These are phyloP conservation scores for Sugiyamaella marilandica DNA, from an alignment of 805 yeast species.

Conservation along the genomic window DNA sequence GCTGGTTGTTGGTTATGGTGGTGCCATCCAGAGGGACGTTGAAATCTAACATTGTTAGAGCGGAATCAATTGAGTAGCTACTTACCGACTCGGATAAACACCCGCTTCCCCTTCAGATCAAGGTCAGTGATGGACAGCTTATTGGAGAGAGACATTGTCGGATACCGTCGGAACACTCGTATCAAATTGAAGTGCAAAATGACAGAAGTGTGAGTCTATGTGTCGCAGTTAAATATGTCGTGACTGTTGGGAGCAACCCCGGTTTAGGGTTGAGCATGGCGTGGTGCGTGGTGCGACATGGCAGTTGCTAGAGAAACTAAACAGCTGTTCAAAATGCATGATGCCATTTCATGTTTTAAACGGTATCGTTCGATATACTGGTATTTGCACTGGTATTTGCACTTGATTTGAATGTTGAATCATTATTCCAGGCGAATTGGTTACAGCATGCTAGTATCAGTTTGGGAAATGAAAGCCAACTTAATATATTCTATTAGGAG, in stretches of 20 bases:
- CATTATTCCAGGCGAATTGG: no score
- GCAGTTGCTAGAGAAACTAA: no score
- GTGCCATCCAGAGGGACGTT: conserved; percentile 73
- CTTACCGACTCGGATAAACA: conserved; percentile 93
- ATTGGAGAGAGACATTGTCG: conserved; percentile 80
- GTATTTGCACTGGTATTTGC: no score
- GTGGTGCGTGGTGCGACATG: no score
- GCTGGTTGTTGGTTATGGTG: conserved; percentile 97
- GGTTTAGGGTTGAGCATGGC: neutral
- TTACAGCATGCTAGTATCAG: no score
- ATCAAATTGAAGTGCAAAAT: neutral
- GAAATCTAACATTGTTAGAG: conserved; percentile 31
- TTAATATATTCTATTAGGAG: no score
- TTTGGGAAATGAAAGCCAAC: no score
- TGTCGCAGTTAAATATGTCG: neutral
- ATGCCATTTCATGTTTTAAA: no score
- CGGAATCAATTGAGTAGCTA: conserved; percentile 2
- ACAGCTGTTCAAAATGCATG: no score
- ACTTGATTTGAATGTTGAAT: no score
- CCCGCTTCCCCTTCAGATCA: conserved; percentile 83
- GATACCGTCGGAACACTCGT: neutral
- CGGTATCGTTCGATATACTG: no score
- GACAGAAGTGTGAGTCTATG: neutral
- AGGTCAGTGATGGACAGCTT: conserved; percentile 92
- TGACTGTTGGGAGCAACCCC: neutral